Conservation (phyloP, 2,329 filamentous ascomycete species). For the Fusarium annulatum region DNA sequence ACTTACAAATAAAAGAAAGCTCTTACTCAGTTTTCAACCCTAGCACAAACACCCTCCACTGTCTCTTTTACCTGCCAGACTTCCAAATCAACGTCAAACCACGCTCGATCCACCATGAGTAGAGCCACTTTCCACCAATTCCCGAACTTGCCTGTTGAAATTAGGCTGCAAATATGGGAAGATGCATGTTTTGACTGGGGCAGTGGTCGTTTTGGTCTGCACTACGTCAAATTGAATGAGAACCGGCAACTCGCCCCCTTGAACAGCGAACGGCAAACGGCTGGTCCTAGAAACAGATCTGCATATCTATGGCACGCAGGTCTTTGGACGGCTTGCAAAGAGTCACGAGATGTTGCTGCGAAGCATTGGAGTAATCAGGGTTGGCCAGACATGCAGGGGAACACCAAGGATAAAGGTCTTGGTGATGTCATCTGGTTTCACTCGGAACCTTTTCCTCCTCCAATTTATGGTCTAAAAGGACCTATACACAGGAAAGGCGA, state of each 20-base stretch:
- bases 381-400: neutral
- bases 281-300: neutral
- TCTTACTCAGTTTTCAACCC: accelerated
- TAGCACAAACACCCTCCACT: neutral
- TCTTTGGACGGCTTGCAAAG: neutral
- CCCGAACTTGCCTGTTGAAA: neutral
- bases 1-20: neutral
- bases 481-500: neutral
- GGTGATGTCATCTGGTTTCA: neutral
- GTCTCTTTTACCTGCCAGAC: neutral
- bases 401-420: neutral
- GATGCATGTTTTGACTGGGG: neutral
- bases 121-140: neutral
- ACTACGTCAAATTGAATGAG: neutral
- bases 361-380: neutral
- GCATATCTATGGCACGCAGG: neutral
- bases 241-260: neutral
- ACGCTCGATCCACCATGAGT: neutral
- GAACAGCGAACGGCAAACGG: neutral
- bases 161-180: neutral
- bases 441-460: neutral
- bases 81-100: neutral
- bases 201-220: neutral
- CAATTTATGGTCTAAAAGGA: neutral
- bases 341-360: neutral